Conservation (phyloP, 371 early-diverging fungal genomes). For the Mortierella sp. region DNA sequence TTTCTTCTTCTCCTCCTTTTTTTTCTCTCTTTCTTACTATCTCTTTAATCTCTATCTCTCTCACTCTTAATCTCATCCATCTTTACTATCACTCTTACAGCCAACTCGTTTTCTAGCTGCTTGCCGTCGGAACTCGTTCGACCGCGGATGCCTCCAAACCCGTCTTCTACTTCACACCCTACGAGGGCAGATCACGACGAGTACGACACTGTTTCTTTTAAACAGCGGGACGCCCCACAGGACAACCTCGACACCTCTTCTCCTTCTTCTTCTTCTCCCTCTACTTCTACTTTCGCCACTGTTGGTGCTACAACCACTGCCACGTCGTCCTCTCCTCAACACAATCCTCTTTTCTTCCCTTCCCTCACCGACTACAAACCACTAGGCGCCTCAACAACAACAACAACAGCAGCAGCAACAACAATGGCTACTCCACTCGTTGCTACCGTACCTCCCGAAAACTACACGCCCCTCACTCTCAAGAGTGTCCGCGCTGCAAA, state of each 20-base stretch:
- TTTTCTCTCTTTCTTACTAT: background rate
- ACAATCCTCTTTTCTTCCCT: slow-evolving; percentile 34
- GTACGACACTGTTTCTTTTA: background rate
- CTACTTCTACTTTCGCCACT: background rate
- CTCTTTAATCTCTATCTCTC: background rate
- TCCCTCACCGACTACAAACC: slow-evolving; percentile 36
- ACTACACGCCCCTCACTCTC: slow-evolving; percentile 35
- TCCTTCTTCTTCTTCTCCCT: background rate
- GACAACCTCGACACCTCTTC: background rate
- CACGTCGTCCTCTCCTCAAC: background rate
- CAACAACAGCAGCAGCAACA: background rate
- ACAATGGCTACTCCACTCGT: slow-evolving; percentile 7
- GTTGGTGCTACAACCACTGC: no score
- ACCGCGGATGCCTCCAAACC: slow-evolving; percentile 30
- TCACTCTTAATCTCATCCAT: background rate
- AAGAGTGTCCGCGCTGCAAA: slow-evolving; percentile 40
- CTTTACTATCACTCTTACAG: background rate
- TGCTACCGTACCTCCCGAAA: slow-evolving; percentile 24
- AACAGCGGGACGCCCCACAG: background rate
- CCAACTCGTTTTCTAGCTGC: background rate
- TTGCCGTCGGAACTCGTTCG: slow-evolving; percentile 1
- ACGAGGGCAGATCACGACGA: slow-evolving; percentile 19
- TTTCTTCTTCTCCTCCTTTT: slow-evolving; percentile 1
- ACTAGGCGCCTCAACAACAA: background rate
- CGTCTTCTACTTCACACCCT: slow-evolving; percentile 5